phyloP scores from a whole-genome alignment of 257 asterid species.

The Haberlea rhodopensis region DNA sequence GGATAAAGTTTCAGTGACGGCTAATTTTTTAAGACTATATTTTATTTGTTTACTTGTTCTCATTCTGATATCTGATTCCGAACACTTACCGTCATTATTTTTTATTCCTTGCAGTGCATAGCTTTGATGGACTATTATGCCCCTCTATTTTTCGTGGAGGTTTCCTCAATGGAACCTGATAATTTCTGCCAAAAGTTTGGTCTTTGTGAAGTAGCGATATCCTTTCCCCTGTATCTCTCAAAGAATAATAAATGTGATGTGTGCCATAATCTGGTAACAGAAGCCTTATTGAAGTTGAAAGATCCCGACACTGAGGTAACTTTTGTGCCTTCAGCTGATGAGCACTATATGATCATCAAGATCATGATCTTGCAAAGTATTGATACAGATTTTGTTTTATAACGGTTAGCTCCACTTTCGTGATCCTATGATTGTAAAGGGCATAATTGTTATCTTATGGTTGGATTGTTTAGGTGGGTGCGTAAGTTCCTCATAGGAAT shows the following conservation, averaged over 20 bases:
- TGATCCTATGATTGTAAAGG: neutral
- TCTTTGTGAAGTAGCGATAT: slow-evolving; percentile 52
- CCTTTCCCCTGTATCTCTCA: slow-evolving; percentile 36
- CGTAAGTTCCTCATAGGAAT: slow-evolving; percentile 3
- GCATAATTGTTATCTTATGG: neutral
- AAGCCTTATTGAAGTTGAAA: slow-evolving; percentile 69
- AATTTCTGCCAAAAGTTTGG: slow-evolving; percentile 60
- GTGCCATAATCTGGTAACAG: slow-evolving; percentile 68
- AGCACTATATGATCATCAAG: neutral
- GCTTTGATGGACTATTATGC: slow-evolving; percentile 85
- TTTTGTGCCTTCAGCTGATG: slow-evolving; percentile 2
- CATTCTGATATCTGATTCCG: slow-evolving; percentile 10
- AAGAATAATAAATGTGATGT: slow-evolving; percentile 59
- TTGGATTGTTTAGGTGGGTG: neutral
- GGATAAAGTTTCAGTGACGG: slow-evolving; percentile 11
- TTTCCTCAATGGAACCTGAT: slow-evolving; percentile 47
- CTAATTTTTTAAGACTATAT: slow-evolving; percentile 9
- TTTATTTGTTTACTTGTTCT: neutral
- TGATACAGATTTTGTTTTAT: neutral
- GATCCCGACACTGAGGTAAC: slow-evolving; percentile 90
- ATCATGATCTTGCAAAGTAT: neutral
- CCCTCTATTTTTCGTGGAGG: slow-evolving; percentile 76
- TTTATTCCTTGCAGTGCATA: slow-evolving; percentile 55
- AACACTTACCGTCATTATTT: slow-evolving; percentile 15
- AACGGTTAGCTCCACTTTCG: neutral